Conservation (phyloP, 805 yeast genomes). For the Candida michaelii region DNA sequence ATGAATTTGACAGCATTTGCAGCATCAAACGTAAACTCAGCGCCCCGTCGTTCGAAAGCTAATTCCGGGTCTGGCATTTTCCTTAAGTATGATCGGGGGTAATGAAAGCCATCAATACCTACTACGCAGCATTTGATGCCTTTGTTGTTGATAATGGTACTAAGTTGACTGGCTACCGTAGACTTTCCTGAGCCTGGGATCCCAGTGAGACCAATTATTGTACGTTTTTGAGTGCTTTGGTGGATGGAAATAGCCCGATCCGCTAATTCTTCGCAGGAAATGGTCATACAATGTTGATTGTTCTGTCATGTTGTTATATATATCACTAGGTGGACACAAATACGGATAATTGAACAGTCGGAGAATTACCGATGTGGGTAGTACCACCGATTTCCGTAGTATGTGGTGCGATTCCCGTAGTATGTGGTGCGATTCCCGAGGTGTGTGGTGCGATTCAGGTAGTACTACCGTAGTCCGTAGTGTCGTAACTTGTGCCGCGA, state of each 20-base stretch:
- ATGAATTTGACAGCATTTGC: constrained; percentile 26
- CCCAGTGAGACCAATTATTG: constrained; percentile 67
- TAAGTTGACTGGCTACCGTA: constrained; percentile 56
- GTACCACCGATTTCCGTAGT: too few relatives aligned
- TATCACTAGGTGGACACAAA: too few relatives aligned
- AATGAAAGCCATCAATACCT: constrained; percentile 44
- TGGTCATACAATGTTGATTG: constrained; percentile 1
- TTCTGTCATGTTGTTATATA: too few relatives aligned
- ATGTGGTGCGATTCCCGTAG: too few relatives aligned
- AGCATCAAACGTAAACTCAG: constrained; percentile 84
- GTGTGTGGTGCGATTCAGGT: too few relatives aligned
- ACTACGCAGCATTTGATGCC: constrained; percentile 23
- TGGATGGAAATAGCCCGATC: constrained; percentile 4
- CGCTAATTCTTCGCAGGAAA: constrained; percentile 2
- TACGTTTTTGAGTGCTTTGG: constrained; percentile 33
- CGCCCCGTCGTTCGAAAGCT: constrained; percentile 72
- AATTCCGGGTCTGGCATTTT: constrained; percentile 51
- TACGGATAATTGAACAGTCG: too few relatives aligned
- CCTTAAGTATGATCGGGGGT: constrained; percentile 29
- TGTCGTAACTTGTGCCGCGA: too few relatives aligned
- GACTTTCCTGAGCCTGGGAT: constrained; percentile 88
- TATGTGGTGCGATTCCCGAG: too few relatives aligned
- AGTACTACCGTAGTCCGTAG: too few relatives aligned
- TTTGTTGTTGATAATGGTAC: constrained; percentile 19
- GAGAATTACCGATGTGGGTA: too few relatives aligned